Percentiles rank a stretch among this genome's conserved stretches.
These are phyloP conservation scores for Protomyces pachydermus DNA, from an alignment of 1,139 yeast genomes.

Conservation along the genomic window DNA sequence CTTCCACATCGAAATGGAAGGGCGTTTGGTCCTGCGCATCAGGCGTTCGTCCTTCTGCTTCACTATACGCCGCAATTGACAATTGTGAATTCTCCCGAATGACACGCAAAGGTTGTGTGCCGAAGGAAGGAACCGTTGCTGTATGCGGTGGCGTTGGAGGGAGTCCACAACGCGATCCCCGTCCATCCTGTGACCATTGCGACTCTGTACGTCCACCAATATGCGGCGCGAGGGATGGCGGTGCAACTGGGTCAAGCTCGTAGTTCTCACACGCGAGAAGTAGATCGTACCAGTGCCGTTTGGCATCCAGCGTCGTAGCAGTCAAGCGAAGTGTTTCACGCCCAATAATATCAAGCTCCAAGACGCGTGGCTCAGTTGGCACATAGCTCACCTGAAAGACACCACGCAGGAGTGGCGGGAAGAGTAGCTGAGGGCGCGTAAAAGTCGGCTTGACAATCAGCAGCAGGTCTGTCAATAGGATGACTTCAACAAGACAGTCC, in stretches of 20 bases:
- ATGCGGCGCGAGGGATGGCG: constrained; percentile 5
- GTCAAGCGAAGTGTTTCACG: constrained; percentile 22
- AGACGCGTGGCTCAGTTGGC: constrained; percentile 1
- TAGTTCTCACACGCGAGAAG: constrained; percentile 21
- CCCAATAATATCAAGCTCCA: constrained; percentile 21
- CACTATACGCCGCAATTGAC: constrained; percentile 20
- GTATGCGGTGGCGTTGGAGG: constrained; percentile 26
- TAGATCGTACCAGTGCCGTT: constrained; percentile 19
- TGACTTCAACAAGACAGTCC: constrained; percentile 17
- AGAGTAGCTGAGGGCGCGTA: constrained; percentile 12
- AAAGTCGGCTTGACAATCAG: constrained; percentile 16
- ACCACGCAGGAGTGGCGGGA: constrained; percentile 21
- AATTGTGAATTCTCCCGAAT: constrained; percentile 24
- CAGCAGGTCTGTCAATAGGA: constrained; percentile 17
- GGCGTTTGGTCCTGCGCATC: constrained; percentile 23
- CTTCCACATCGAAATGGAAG: constrained; percentile 15
- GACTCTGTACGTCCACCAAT: constrained; percentile 8
- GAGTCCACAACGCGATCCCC: not conserved
- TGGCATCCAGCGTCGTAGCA: constrained; percentile 8
- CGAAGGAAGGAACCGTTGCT: constrained; percentile 5
- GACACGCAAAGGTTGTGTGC: constrained; percentile 19
- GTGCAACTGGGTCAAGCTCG: constrained; percentile 16
- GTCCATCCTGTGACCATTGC: constrained; percentile 4
- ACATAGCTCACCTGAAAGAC: constrained; percentile 17
- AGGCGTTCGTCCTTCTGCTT: constrained; percentile 14